A percentile compares a stretch with the other conserved stretches of the same genome.
Evolutionary conservation across 768 basidiomycete genomes (phyloP).

Genomic region (Tulasnella sp.): DNA sequence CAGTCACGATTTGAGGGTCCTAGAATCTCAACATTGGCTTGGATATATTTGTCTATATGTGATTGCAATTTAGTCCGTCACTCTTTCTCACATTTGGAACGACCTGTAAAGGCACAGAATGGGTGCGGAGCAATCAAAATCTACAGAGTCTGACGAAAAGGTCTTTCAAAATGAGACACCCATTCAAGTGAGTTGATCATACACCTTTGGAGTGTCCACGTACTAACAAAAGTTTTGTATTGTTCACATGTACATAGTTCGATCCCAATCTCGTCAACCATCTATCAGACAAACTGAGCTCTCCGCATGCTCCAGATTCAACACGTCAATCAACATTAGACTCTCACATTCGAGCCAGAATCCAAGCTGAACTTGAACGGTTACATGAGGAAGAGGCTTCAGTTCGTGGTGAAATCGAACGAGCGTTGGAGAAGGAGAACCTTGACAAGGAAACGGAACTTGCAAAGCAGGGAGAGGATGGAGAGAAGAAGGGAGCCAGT

Average conservation of each 20-base stretch:
- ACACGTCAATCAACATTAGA: conserved; percentile 66
- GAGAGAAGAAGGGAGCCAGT: conserved; percentile 30
- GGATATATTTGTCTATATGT: too few species aligned
- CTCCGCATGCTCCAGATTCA: conserved; percentile 45
- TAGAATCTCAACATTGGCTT: too few species aligned
- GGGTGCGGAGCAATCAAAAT: conserved; percentile 59
- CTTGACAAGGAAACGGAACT: conserved; percentile 55
- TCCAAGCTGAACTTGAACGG: conserved; percentile 51
- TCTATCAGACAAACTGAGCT: conserved; percentile 50
- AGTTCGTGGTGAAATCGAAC: conserved; percentile 60
- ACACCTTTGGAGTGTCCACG: not conserved
- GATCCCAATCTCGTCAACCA: conserved; percentile 72
- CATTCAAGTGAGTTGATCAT: conserved; percentile 35
- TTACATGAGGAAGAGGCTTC: conserved; percentile 56
- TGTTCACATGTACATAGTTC: conserved; percentile 39
- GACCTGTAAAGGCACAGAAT: too few species aligned
- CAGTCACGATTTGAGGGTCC: too few species aligned
- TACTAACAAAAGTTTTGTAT: not conserved
- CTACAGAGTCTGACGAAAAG: conserved; percentile 33
- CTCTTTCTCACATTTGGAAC: too few species aligned
- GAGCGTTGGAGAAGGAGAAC: conserved; percentile 77
- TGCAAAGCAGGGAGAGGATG: conserved; percentile 28
- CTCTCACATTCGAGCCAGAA: conserved; percentile 54
- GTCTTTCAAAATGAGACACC: conserved; percentile 43
- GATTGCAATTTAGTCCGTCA: too few species aligned